Percentiles rank a stretch among this genome's conserved stretches.
Conservation (phyloP, 495 filamentous ascomycete species). For the Penicillium desertorum region DNA sequence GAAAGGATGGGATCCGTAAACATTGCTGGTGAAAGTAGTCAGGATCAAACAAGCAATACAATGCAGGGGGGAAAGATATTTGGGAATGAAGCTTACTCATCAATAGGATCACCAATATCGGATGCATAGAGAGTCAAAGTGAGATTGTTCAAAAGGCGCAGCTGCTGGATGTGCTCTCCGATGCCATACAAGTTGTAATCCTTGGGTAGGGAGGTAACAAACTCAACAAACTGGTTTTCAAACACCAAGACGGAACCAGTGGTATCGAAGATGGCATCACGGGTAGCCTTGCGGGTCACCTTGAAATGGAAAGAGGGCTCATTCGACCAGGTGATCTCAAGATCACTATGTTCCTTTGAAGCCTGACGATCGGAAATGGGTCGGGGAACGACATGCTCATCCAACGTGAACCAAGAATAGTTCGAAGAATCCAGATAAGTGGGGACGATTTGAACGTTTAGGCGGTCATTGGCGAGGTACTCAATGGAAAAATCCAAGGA, state of each 20-base stretch:
- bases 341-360: slow-evolving; percentile 43
- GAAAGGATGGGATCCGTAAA: slow-evolving; percentile 62
- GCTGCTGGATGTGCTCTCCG: slow-evolving; percentile 58
- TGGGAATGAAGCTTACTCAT: slow-evolving; percentile 35
- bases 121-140: slow-evolving; percentile 70
- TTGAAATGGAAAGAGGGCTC: slow-evolving; percentile 61
- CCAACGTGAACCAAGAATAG: slow-evolving; percentile 64
- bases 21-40: slow-evolving; percentile 38
- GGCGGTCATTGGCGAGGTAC: slow-evolving; percentile 54
- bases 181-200: slow-evolving; percentile 66
- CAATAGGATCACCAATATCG: slow-evolving; percentile 63
- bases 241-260: slow-evolving; percentile 56
- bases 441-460: slow-evolving; percentile 58
- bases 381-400: slow-evolving; percentile 61
- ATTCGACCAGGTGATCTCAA: slow-evolving; percentile 60
- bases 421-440: slow-evolving; percentile 63
- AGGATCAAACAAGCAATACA: not conserved
- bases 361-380: slow-evolving; percentile 48
- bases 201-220: slow-evolving; percentile 54
- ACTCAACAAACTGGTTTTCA: slow-evolving; percentile 66
- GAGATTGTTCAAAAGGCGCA: slow-evolving; percentile 59
- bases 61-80: not conserved
- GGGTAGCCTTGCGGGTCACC: slow-evolving; percentile 54
- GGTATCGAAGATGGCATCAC: slow-evolving; percentile 59
- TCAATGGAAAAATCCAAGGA: slow-evolving; percentile 54